phyloP scores from a whole-genome alignment of 305 asterid species.

The Rubia tinctorum region DNA sequence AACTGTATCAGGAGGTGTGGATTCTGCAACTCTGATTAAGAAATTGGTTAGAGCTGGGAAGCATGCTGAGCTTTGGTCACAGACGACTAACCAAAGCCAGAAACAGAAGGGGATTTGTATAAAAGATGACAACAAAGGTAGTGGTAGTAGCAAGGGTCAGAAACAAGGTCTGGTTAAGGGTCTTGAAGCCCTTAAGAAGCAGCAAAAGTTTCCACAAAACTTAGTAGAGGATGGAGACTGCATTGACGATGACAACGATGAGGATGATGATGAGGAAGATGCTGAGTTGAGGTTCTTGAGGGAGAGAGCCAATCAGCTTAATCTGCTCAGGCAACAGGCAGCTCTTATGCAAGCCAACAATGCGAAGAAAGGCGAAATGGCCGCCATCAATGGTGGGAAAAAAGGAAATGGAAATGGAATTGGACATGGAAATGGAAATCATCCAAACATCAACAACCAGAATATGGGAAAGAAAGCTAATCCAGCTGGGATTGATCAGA shows the following conservation, averaged over 20 bases:
- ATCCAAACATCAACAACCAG: slow-evolving; percentile 18
- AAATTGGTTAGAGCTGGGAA: slow-evolving; percentile 61
- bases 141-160: slow-evolving; percentile 30
- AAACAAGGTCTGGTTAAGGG: slow-evolving; percentile 31
- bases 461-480: slow-evolving; percentile 26
- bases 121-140: slow-evolving; percentile 22
- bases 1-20: slow-evolving; percentile 61
- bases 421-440: slow-evolving; percentile 29
- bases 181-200: slow-evolving; percentile 40
- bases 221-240: slow-evolving; percentile 20
- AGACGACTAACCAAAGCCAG: slow-evolving; percentile 39
- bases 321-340: slow-evolving; percentile 41
- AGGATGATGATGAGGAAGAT: slow-evolving; percentile 18
- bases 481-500: slow-evolving; percentile 33
- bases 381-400: slow-evolving; percentile 23
- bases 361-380: slow-evolving; percentile 29
- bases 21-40: slow-evolving; percentile 52
- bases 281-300: slow-evolving; percentile 37
- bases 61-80: slow-evolving; percentile 76
- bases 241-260: slow-evolving; percentile 25
- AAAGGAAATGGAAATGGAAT: slow-evolving; percentile 24
- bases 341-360: slow-evolving; percentile 28
- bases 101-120: slow-evolving; percentile 37
- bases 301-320: slow-evolving; percentile 37
- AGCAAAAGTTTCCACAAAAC: slow-evolving; percentile 32